These are phyloP conservation scores for Kodamaea jinghongensis DNA, from an alignment of 805 yeast genomes.

Conservation along the genomic window DNA sequence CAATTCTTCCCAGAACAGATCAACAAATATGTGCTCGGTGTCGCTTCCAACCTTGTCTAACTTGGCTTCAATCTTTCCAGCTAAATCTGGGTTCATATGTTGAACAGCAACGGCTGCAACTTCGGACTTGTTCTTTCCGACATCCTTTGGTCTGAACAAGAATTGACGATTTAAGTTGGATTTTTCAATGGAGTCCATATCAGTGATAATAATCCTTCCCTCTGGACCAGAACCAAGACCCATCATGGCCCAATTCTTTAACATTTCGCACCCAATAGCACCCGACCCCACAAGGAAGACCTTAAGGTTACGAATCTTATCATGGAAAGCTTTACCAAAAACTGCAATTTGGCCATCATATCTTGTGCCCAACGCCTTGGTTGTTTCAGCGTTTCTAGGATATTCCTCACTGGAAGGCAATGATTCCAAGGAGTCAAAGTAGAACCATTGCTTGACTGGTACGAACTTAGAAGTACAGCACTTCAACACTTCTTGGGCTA, in stretches of 20 bases:
- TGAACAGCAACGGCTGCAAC: conserved; percentile 84
- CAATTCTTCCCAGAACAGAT: conserved; percentile 76
- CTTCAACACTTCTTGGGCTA: conserved; percentile 95
- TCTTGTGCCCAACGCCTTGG: conserved; percentile 74
- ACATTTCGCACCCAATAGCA: conserved; percentile 98
- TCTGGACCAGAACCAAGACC: conserved; percentile 91
- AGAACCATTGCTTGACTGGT: conserved; percentile 90
- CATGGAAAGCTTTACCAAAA: conserved; percentile 77
- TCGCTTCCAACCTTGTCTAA: conserved; percentile 92
- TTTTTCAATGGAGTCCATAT: conserved; percentile 92
- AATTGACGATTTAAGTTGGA: conserved; percentile 96
- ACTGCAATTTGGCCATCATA: conserved; percentile 96
- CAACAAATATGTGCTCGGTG: conserved; percentile 82
- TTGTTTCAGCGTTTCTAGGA: conserved; percentile 67
- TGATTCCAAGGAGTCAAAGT: conserved; percentile 92
- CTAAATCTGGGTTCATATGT: conserved; percentile 80
- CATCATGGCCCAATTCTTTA: conserved; percentile 96
- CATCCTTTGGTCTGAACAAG: conserved; percentile 90
- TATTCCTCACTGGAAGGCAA: conserved; percentile 60
- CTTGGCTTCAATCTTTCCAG: conserved; percentile 70
- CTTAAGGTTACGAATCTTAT: conserved; percentile 67
- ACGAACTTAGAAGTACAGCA: conserved; percentile 93
- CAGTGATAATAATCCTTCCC: conserved; percentile 84
- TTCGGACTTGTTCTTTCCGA: conserved; percentile 86
- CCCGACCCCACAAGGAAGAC: conserved; percentile 96